Evolutionary conservation across 2,329 filamentous ascomycete genomes (phyloP).

Genomic region (Paraphaeosphaeria minitans): DNA sequence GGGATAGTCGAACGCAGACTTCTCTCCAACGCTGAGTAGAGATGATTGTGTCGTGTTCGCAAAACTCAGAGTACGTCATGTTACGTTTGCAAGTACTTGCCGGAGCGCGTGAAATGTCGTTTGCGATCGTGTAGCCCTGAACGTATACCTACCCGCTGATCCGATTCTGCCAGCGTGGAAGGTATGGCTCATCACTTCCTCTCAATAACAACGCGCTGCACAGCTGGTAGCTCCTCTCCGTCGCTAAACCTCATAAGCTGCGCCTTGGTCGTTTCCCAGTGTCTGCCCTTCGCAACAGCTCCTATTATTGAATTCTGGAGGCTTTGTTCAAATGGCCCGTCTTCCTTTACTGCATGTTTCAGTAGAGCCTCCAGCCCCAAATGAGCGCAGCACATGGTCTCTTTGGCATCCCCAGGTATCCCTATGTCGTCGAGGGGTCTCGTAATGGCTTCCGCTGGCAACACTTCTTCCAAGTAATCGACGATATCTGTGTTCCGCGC

Average conservation of each 20-base stretch:
- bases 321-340: background rate
- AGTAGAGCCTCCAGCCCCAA: conserved; percentile 62
- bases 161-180: background rate
- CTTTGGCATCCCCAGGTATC: conserved; percentile 62
- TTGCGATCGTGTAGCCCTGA: background rate
- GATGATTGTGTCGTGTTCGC: too few species aligned
- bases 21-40: too few species aligned
- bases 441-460: conserved; percentile 57
- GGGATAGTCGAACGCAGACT: too few species aligned
- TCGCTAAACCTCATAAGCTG: conserved; percentile 20
- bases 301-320: conserved; percentile 8
- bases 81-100: too few species aligned
- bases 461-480: conserved; percentile 55
- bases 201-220: conserved; percentile 7
- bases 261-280: conserved; percentile 20
- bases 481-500: conserved; percentile 64
- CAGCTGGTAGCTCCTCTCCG: conserved; percentile 13
- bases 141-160: background rate
- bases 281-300: conserved; percentile 18
- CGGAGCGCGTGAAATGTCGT: background rate
- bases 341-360: conserved; percentile 6
- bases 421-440: conserved; percentile 62
- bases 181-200: background rate
- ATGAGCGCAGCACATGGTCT: conserved; percentile 65
- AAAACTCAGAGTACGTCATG: too few species aligned